Conservation (phyloP, 2,329 filamentous ascomycete genomes). For the Chaetomiaceae sp. region DNA sequence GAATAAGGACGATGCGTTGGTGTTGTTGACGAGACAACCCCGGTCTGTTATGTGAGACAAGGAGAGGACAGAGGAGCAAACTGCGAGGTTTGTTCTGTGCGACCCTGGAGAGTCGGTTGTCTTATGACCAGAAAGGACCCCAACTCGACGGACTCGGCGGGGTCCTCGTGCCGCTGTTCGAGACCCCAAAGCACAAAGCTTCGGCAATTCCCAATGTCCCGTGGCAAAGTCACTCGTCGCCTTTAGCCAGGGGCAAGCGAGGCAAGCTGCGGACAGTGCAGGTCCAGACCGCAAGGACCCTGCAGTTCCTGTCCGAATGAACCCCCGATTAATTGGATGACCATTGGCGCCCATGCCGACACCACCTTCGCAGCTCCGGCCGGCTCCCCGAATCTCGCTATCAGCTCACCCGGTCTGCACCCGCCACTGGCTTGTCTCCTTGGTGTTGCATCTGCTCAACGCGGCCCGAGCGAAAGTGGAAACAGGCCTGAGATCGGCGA, state of each 20-base stretch:
- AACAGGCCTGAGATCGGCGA: background rate
- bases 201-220: background rate
- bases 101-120: too few relatives aligned
- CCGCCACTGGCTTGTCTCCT: too few relatives aligned
- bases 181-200: background rate
- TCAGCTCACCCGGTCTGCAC: background rate
- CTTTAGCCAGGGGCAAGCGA: background rate
- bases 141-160: background rate
- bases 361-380: background rate
- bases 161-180: background rate
- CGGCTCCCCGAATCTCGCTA: background rate
- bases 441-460: too few relatives aligned
- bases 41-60: too few relatives aligned
- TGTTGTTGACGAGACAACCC: too few relatives aligned
- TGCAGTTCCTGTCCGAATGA: background rate
- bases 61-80: too few relatives aligned
- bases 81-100: too few relatives aligned
- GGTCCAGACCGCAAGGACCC: background rate
- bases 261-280: too few relatives aligned
- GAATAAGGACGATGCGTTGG: too few relatives aligned
- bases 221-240: slow-evolving; percentile 1
- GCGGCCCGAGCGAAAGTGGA: too few relatives aligned
- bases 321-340: background rate
- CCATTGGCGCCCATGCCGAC: too few relatives aligned
- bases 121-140: background rate